A percentile compares a stretch with the other conserved stretches of the same genome.
Evolutionary conservation across 1,284 basidiomycete genomes (phyloP).

Genomic region (Blastosporella zonata): DNA sequence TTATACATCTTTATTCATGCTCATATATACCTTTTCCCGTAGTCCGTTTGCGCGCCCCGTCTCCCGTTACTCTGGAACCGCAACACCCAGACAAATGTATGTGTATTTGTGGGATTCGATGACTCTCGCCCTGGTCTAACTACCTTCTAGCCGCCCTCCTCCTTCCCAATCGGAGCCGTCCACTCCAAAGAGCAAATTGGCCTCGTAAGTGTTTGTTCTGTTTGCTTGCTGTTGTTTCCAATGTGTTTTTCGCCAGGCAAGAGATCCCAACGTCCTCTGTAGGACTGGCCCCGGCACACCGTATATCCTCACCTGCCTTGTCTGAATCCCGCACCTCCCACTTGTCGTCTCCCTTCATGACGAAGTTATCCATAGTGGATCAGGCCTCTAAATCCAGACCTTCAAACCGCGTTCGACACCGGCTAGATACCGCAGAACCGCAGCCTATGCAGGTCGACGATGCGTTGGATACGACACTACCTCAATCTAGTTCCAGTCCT

Average conservation of each 20-base stretch:
- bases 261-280: slow-evolving; percentile 11
- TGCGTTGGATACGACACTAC: slow-evolving; percentile 22
- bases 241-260: slow-evolving; percentile 2
- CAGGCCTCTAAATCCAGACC: slow-evolving; percentile 20
- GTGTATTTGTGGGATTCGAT: slow-evolving; percentile 8
- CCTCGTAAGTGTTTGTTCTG: slow-evolving; percentile 5
- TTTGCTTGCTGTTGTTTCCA: not conserved
- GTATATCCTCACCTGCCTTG: slow-evolving; percentile 16
- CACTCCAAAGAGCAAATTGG: slow-evolving; percentile 1
- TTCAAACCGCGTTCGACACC: slow-evolving; percentile 18
- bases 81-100: slow-evolving; percentile 34
- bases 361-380: slow-evolving; percentile 30
- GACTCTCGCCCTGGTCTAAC: not conserved
- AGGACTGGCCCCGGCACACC: slow-evolving; percentile 18
- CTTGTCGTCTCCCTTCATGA: slow-evolving; percentile 47
- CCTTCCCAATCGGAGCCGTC: slow-evolving; percentile 1
- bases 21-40: slow-evolving; percentile 3
- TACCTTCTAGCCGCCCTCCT: not conserved
- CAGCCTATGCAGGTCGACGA: slow-evolving; percentile 29
- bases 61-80: slow-evolving; percentile 23
- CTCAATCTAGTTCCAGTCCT: slow-evolving; percentile 23
- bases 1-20: not conserved
- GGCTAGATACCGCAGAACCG: slow-evolving; percentile 24
- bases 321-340: slow-evolving; percentile 27
- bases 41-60: slow-evolving; percentile 32